phyloP scores from a whole-genome alignment of 2,329 filamentous ascomycete species.

The Niveomyces coronatus region DNA sequence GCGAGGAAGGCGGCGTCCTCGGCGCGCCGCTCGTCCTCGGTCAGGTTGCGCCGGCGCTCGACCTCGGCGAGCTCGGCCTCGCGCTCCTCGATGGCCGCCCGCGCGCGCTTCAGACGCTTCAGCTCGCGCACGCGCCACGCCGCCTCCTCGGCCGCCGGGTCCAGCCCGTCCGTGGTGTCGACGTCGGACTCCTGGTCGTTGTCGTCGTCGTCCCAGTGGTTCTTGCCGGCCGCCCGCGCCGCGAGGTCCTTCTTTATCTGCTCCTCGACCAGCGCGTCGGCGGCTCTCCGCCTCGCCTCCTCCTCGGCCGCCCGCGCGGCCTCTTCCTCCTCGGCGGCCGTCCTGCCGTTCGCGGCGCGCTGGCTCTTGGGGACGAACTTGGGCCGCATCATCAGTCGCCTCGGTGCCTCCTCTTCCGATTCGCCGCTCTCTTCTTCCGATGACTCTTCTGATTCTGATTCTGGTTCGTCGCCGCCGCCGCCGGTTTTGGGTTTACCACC shows the following conservation, averaged over 20 bases:
- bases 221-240: constrained; percentile 64
- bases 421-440: constrained; percentile 38
- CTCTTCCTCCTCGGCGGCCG: constrained; percentile 24
- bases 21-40: constrained; percentile 70
- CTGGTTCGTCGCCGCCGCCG: constrained; percentile 30
- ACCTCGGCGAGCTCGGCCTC: constrained; percentile 84
- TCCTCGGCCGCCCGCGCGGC: constrained; percentile 38
- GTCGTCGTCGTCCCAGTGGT: constrained; percentile 78
- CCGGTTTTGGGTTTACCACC: constrained; percentile 18
- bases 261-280: constrained; percentile 75
- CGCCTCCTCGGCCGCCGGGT: constrained; percentile 79
- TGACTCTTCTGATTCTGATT: constrained; percentile 24
- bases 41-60: constrained; percentile 78
- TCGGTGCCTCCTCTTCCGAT: constrained; percentile 49
- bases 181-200: constrained; percentile 63
- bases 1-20: constrained; percentile 76
- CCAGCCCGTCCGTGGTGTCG: constrained; percentile 78
- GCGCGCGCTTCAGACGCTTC: constrained; percentile 75
- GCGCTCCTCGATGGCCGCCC: constrained; percentile 70
- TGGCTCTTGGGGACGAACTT: constrained; percentile 54
- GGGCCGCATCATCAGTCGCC: constrained; percentile 49
- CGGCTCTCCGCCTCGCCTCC: constrained; percentile 55
- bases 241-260: constrained; percentile 76
- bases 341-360: constrained; percentile 25
- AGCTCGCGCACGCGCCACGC: constrained; percentile 93